These are phyloP conservation scores for Leccinum fibrillosum DNA, from an alignment of 768 basidiomycete species.

Conservation along the genomic window DNA sequence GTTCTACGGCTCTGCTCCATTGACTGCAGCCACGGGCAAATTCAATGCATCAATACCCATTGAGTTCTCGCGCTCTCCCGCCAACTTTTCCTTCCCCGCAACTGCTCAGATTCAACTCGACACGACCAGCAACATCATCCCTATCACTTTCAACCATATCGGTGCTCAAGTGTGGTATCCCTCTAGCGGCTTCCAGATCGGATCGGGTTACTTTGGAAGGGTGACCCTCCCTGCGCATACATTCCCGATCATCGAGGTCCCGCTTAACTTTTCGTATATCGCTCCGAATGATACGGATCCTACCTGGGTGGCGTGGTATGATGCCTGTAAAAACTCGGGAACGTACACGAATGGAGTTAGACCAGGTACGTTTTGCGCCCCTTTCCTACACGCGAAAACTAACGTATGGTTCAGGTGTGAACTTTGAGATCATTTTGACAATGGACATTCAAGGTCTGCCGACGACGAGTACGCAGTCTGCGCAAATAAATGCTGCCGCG, in stretches of 20 bases:
- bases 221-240: conserved; percentile 63
- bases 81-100: conserved; percentile 89
- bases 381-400: neutral
- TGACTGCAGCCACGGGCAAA: conserved; percentile 53
- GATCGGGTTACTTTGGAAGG: conserved; percentile 56
- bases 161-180: conserved; percentile 70
- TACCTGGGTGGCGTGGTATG: conserved; percentile 81
- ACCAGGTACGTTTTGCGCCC: conserved; percentile 47
- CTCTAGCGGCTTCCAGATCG: conserved; percentile 61
- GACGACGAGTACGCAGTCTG: conserved; percentile 48
- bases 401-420: conserved; percentile 35
- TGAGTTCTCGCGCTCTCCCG: conserved; percentile 70
- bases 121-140: conserved; percentile 71
- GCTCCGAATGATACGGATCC: conserved; percentile 77
- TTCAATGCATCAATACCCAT: conserved; percentile 57
- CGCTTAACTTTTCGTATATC: conserved; percentile 80
- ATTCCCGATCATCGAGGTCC: conserved; percentile 64
- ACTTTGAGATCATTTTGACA: conserved; percentile 61
- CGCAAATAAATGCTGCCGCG: conserved; percentile 54
- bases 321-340: conserved; percentile 65
- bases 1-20: conserved; percentile 56
- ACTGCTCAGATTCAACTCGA: conserved; percentile 73
- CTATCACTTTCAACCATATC: conserved; percentile 68
- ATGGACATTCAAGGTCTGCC: conserved; percentile 71
- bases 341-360: conserved; percentile 49